Evolutionary conservation across 352 stramenopile genomes (phyloP).

Genomic region (Phytophthora aleatoria): DNA sequence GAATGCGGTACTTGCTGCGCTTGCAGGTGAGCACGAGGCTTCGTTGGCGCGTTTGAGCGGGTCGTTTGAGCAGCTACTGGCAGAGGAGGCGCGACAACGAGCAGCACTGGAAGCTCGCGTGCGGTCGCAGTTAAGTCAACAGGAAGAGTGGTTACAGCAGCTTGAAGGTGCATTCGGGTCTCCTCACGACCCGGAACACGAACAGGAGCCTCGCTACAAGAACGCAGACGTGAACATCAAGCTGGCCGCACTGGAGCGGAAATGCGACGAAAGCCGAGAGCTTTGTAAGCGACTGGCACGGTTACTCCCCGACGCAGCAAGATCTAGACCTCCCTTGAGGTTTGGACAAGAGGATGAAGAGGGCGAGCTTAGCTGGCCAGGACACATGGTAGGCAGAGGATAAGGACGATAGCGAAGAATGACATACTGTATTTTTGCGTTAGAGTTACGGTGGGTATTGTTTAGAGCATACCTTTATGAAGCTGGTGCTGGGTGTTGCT

Average conservation of each 20-base stretch:
- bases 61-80: constrained; percentile 67
- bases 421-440: constrained; percentile 28
- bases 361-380: constrained; percentile 27
- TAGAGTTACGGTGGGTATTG: not conserved
- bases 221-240: constrained; percentile 19
- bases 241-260: constrained; percentile 30
- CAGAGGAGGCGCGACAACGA: constrained; percentile 68
- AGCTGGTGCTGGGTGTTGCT: constrained; percentile 7
- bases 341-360: constrained; percentile 23
- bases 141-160: constrained; percentile 84
- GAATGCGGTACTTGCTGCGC: constrained; percentile 53
- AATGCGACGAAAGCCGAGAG: constrained; percentile 35
- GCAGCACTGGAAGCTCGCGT: constrained; percentile 65
- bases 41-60: constrained; percentile 67
- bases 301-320: constrained; percentile 22
- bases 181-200: constrained; percentile 45
- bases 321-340: constrained; percentile 1
- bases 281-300: constrained; percentile 20
- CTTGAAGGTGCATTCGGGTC: constrained; percentile 71
- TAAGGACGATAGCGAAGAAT: constrained; percentile 26
- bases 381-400: constrained; percentile 36
- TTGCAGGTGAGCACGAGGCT: constrained; percentile 75
- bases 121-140: constrained; percentile 56
- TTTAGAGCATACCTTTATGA: not conserved
- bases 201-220: constrained; percentile 22